Conservation (phyloP, 768 basidiomycete species). For the Nevesoporus exiguus region DNA sequence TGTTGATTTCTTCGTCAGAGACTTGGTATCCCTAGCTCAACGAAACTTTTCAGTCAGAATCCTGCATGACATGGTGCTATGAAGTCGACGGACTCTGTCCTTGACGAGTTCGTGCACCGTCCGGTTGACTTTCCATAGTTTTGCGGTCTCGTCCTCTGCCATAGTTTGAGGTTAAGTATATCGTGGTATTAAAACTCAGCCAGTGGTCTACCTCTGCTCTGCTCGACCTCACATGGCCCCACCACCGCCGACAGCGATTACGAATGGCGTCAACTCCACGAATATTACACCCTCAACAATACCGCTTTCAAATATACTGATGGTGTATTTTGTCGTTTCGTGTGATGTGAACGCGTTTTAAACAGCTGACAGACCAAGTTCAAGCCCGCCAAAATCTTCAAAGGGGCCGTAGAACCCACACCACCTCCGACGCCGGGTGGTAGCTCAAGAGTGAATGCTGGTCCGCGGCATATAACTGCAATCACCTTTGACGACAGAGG, state of each 20-base stretch:
- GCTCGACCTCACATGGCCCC: slow-evolving; percentile 42
- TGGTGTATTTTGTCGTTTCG: slow-evolving; percentile 39
- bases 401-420: slow-evolving; percentile 63
- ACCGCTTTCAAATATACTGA: slow-evolving; percentile 44
- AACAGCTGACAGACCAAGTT: slow-evolving; percentile 53
- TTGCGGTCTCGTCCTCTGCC: slow-evolving; percentile 80
- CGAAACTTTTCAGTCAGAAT: slow-evolving; percentile 17
- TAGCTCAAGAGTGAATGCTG: slow-evolving; percentile 34
- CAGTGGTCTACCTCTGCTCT: slow-evolving; percentile 4
- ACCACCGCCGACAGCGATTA: slow-evolving; percentile 35
- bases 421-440: slow-evolving; percentile 46
- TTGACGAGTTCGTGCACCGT: slow-evolving; percentile 96
- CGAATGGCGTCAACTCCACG: slow-evolving; percentile 30
- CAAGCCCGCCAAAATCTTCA: slow-evolving; percentile 89
- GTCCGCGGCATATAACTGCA: slow-evolving; percentile 77
- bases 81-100: slow-evolving; percentile 66
- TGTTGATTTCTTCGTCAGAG: slow-evolving; percentile 89
- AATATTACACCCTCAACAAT: slow-evolving; percentile 38
- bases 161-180: slow-evolving; percentile 39
- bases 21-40: slow-evolving; percentile 80
- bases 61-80: slow-evolving; percentile 3
- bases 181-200: slow-evolving; percentile 57
- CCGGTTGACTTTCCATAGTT: slow-evolving; percentile 92
- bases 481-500: slow-evolving; percentile 91
- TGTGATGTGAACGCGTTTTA: not conserved